Evolutionary conservation across 139 green algal genomes (phyloP), one percentile per base, ranked within the genome.

Genomic region (Chlorella sp.): DNA sequence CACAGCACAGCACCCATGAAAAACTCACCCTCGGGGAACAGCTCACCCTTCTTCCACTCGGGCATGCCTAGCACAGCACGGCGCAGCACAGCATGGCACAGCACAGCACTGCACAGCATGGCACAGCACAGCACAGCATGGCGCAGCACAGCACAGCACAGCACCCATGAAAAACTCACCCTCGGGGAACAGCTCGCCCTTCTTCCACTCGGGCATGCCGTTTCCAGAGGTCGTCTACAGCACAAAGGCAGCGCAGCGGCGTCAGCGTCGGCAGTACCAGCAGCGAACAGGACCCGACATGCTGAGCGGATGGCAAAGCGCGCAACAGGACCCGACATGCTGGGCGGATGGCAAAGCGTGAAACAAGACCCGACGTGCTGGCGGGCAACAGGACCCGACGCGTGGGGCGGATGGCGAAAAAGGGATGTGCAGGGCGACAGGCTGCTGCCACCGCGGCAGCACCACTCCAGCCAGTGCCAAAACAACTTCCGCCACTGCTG

Each of bases 151-250:
- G 68, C 22, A n/a, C n/a, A 32, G 28, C 68, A 34, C 68, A 76
- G 68, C 71, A 78, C 32, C 26, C 4, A 28, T 19, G 79, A 39
- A 48, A 30, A 22, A 37, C 79, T 68, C 68, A 81, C 96, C 95
- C 32, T 97, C 92, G 0, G 96, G 96, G 24, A 98, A 95, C 48
- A 98, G 84, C 88, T 97, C 78, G 3, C 96, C 96, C 79, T 97
- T 92, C 71, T 92, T 93, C 96, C 96, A 98, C n/a, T 89, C 34
- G 0, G 91, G 90, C 78, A 86, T 90, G 60, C 75, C 77, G 30
- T 24, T 60, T 53, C 40, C 42, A 42, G 73, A 60, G 2, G 73
- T 73, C 34, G 85, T 32, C 40, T 28, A 28, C 42, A 68, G 42
- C 28, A n/a, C 12, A 42, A 12, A 81, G 22, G 60, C 85, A 88